Conservation (phyloP, 495 filamentous ascomycete species). For the Ascobolus immersus region DNA sequence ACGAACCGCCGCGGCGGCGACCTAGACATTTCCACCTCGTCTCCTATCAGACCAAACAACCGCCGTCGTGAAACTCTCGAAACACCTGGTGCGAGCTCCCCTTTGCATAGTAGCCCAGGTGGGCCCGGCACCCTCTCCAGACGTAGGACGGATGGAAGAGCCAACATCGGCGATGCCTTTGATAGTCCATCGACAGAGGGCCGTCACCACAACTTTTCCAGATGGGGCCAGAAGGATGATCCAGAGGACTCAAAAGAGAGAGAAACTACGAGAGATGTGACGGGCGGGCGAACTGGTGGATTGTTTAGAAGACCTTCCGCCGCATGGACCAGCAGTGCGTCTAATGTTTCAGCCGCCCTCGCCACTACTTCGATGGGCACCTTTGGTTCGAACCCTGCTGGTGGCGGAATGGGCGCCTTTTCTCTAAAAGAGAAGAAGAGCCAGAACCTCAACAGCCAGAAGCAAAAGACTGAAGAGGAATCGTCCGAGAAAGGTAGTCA, state of each 20-base stretch:
- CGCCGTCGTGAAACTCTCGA: constrained; percentile 77
- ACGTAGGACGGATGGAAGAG: background rate
- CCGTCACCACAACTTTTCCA: constrained; percentile 7
- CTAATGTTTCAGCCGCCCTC: constrained; percentile 8
- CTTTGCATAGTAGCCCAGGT: background rate
- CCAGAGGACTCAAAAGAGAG: constrained; percentile 7
- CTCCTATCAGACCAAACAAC: constrained; percentile 38
- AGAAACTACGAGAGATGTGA: constrained; percentile 6
- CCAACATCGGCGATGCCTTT: background rate
- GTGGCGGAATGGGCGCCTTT: background rate
- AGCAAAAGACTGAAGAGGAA: constrained; percentile 18
- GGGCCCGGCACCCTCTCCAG: background rate
- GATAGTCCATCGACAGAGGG: background rate
- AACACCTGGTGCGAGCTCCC: background rate
- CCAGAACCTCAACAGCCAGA: background rate
- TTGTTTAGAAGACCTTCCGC: constrained; percentile 14
- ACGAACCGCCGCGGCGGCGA: constrained; percentile 33
- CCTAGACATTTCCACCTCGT: constrained; percentile 23
- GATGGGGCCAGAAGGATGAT: constrained; percentile 22
- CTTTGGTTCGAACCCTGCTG: constrained; percentile 5
- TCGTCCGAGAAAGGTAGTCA: constrained; percentile 47
- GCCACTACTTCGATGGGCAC: constrained; percentile 14
- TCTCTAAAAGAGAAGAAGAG: background rate
- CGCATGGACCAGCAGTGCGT: constrained; percentile 9
- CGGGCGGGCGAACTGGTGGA: constrained; percentile 10